phyloP scores from a whole-genome alignment of 305 asterid genomes.

The Fraxinus latifolia region DNA sequence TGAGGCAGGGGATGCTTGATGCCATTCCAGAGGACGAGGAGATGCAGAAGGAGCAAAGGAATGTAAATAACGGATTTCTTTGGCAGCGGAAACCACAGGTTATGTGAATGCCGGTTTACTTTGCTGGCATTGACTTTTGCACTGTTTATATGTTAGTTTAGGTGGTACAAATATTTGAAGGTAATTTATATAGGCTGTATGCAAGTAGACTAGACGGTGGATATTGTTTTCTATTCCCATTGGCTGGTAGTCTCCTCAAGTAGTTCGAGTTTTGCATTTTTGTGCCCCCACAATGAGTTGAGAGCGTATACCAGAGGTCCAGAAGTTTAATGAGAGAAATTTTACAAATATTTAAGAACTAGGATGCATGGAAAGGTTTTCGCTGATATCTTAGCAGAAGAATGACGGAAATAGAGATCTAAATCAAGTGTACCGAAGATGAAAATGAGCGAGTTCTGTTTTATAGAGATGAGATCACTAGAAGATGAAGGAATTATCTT shows the following conservation, averaged over 20 bases:
- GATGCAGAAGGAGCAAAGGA: conserved; percentile 41
- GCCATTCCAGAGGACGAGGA: conserved; percentile 80
- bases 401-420: background rate
- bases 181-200: background rate
- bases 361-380: background rate
- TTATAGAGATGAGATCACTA: background rate
- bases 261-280: background rate
- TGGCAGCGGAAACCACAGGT: conserved; percentile 57
- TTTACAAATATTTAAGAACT: background rate
- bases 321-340: background rate
- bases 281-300: background rate
- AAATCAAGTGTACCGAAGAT: background rate
- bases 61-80: conserved; percentile 35
- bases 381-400: background rate
- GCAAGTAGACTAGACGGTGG: background rate
- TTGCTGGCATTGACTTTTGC: conserved; percentile 9
- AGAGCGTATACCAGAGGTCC: background rate
- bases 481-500: background rate
- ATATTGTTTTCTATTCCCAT: background rate
- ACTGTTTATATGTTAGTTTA: background rate
- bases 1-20: conserved; percentile 57
- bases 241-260: background rate
- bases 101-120: background rate
- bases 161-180: background rate
- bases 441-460: background rate